phyloP scores from a whole-genome alignment of 208 protist species.

The Histomonas meleagridis region DNA sequence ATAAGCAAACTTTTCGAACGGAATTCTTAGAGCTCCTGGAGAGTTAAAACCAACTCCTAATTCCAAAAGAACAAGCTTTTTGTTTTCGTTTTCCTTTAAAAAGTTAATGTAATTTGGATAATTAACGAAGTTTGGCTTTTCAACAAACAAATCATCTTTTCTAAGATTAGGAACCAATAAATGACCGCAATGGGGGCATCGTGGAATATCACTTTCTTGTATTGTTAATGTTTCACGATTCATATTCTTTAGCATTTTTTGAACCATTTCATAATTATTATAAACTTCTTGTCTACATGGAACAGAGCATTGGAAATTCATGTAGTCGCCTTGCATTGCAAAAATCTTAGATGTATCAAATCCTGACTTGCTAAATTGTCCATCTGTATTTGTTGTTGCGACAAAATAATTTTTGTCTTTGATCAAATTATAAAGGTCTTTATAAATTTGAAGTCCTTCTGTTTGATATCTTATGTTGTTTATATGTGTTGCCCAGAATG shows the following conservation, averaged over 20 bases:
- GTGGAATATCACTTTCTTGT: background rate
- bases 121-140: too few relatives aligned
- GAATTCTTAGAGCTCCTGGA: background rate
- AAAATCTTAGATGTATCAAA: background rate
- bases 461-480: background rate
- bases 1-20: background rate
- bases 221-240: too few relatives aligned
- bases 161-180: background rate
- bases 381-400: background rate
- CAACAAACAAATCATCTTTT: background rate
- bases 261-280: background rate
- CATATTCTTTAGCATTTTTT: background rate
- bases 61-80: background rate
- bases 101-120: background rate
- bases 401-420: slow-evolving; percentile 4
- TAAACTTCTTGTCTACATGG: background rate
- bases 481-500: background rate
- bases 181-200: background rate
- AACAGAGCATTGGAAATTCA: background rate
- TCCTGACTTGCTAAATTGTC: background rate
- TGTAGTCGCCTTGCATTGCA: background rate
- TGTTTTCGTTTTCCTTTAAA: too few relatives aligned
- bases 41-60: background rate
- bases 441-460: background rate
- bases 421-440: background rate